These are phyloP conservation scores for Penicillium maclennaniae DNA, from an alignment of 495 filamentous ascomycete genomes.

Conservation along the genomic window DNA sequence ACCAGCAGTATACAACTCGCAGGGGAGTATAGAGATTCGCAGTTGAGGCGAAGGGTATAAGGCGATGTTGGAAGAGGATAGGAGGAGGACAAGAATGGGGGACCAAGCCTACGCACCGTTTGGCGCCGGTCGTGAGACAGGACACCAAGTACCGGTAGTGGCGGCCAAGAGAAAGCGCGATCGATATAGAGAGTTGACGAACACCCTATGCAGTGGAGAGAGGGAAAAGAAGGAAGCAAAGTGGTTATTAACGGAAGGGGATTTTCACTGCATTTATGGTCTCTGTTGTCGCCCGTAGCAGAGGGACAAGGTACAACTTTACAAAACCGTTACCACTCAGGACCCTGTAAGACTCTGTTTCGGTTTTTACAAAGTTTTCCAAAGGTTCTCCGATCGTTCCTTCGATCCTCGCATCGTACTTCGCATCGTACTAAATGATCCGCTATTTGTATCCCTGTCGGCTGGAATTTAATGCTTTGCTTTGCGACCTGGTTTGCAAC, in stretches of 20 bases:
- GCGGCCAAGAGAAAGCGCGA: slow-evolving; percentile 48
- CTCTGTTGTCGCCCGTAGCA: slow-evolving; percentile 6
- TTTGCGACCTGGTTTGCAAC: slow-evolving; percentile 1
- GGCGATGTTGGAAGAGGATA: slow-evolving; percentile 5
- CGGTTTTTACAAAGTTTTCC: not conserved
- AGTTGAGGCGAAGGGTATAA: slow-evolving; percentile 3
- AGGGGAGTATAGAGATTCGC: slow-evolving; percentile 17
- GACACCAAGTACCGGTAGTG: slow-evolving; percentile 55
- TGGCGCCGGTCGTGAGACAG: slow-evolving; percentile 55
- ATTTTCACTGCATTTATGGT: slow-evolving; percentile 26
- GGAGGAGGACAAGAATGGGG: slow-evolving; percentile 29
- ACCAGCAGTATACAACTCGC: slow-evolving; percentile 30
- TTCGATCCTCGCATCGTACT: not conserved
- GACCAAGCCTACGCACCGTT: slow-evolving; percentile 54
- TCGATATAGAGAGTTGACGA: slow-evolving; percentile 33
- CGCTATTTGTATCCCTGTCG: not conserved
- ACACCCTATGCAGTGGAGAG: slow-evolving; percentile 26
- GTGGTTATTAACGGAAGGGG: slow-evolving; percentile 28
- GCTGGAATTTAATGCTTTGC: not conserved
- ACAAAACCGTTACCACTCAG: not conserved
- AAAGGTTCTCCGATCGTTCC: not conserved
- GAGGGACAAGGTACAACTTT: slow-evolving; percentile 10
- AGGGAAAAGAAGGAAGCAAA: slow-evolving; percentile 16
- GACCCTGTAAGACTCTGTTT: not conserved
- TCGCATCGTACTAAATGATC: not conserved